Evolutionary conservation across 306 rosid species (phyloP).

Genomic region (Arachis hypogaea): DNA sequence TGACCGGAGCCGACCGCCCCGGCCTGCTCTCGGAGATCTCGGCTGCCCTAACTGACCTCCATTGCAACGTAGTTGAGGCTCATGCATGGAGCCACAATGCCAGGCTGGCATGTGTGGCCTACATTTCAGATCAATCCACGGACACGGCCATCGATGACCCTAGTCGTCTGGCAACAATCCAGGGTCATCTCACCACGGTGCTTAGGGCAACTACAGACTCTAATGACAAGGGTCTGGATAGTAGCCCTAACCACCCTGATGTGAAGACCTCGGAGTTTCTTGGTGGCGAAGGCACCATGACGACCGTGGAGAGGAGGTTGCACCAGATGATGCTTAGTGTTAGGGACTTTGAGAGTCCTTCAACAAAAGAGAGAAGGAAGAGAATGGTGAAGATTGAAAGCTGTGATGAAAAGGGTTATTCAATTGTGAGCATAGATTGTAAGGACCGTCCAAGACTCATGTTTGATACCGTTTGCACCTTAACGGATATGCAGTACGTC

Average conservation of each 20-base stretch:
- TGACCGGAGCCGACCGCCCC: slow-evolving; percentile 62
- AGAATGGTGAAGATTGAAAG: slow-evolving; percentile 55
- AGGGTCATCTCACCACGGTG: slow-evolving; percentile 61
- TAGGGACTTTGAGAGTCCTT: slow-evolving; percentile 55
- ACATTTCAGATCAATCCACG: slow-evolving; percentile 66
- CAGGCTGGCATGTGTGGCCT: slow-evolving; percentile 62
- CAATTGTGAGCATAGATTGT: slow-evolving; percentile 59
- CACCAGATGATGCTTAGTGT: slow-evolving; percentile 68
- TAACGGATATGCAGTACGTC: slow-evolving; percentile 71
- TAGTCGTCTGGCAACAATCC: slow-evolving; percentile 49
- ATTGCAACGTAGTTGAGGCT: slow-evolving; percentile 65
- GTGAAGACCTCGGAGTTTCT: slow-evolving; percentile 47
- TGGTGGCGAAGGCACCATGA: slow-evolving; percentile 50
- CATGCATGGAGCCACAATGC: slow-evolving; percentile 81
- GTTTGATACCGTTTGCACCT: slow-evolving; percentile 80
- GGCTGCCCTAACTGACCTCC: slow-evolving; percentile 62
- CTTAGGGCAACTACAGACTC: slow-evolving; percentile 49
- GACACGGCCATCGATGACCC: slow-evolving; percentile 58
- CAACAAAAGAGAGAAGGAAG: slow-evolving; percentile 44
- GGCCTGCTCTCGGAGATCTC: slow-evolving; percentile 73
- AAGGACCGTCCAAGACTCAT: slow-evolving; percentile 72
- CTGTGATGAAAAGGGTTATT: slow-evolving; percentile 65
- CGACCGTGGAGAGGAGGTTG: slow-evolving; percentile 64
- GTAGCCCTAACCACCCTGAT: slow-evolving; percentile 41
- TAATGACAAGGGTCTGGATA: background rate